Evolutionary conservation across 495 filamentous ascomycete genomes (phyloP), one percentile per base, ranked within the genome.

Genomic region (Aspergillus kassunensis): DNA sequence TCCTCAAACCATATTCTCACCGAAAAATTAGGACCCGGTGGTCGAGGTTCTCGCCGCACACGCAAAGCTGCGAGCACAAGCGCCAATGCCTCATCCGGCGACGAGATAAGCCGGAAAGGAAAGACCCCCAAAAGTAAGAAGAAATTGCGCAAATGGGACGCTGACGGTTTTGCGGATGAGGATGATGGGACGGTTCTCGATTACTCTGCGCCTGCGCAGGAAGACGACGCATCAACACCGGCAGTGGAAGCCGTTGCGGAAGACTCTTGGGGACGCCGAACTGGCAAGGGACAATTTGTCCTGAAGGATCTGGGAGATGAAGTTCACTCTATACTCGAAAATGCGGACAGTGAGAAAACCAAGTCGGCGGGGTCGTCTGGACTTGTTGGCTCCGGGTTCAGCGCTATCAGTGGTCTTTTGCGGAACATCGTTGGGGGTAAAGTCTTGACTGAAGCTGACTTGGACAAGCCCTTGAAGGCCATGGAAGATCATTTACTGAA

Each of bases 401-500:
- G 82, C 59, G 85, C 86, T 2, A 88, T 96, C 51, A 82, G 88
- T 7, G 87, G 88, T 19, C 83, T 97, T 31, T 93, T 98, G 74
- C 83, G 89, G 50, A 96, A 96, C 62, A 86, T 97, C 43, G 86
- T 98, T 6, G 93, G 93, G 37, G 93, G 95, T 18, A 96, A 96
- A 71, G 85, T 85, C 4, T 69, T 98, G 60, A 95, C 90, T 0
- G 88, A 90, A 59, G 76, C 85, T 34, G 91, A 97, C 57, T 74
- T 98, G 16, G 85, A 89, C 41, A 96, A 95, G 66, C 87, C 93
- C 7, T 82, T 98, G 73, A 90, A 90, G 64, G 88, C 84, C 6
- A 97, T 98, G 93, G 89, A 95, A 55, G 90, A 95, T 46, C 95
- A 97, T 70, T 78, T 98, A 5, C 67, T 97, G 39, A 87, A 86